Evolutionary conservation across 1,284 basidiomycete genomes (phyloP).

Genomic region (Athelia psychrophila): DNA sequence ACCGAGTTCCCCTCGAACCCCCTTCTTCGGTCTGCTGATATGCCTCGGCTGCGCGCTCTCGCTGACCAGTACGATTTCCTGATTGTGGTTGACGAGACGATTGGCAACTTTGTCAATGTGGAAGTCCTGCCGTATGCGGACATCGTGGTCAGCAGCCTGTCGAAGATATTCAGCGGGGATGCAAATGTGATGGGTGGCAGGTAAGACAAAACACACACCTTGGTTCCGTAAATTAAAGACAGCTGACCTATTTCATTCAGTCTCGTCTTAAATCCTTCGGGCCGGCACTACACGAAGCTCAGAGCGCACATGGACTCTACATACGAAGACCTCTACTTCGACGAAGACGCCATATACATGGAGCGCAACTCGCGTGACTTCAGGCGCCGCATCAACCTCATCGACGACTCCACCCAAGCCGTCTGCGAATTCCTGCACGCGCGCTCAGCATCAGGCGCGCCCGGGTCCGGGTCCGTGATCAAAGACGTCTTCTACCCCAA

Average conservation of each 20-base stretch:
- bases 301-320: conserved; percentile 55
- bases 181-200: conserved; percentile 98
- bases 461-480: conserved; percentile 46
- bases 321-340: conserved; percentile 89
- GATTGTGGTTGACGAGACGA: conserved; percentile 92
- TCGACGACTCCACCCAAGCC: conserved; percentile 84
- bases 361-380: conserved; percentile 98
- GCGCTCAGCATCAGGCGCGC: conserved; percentile 43
- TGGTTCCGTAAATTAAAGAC: too few species aligned
- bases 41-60: conserved; percentile 75
- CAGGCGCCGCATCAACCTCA: conserved; percentile 67
- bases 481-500: conserved; percentile 92
- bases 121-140: conserved; percentile 90
- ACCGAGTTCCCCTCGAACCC: conserved; percentile 97
- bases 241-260: conserved; percentile 34
- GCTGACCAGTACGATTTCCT: conserved; percentile 90
- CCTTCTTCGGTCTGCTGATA: conserved; percentile 80
- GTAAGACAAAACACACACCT: too few species aligned
- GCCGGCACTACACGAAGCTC: conserved; percentile 64
- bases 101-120: conserved; percentile 96
- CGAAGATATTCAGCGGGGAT: conserved; percentile 95
- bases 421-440: conserved; percentile 79
- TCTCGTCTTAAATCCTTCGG: conserved; percentile 83
- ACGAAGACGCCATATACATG: conserved; percentile 95
- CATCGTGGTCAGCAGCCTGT: conserved; percentile 91